phyloP scores from a whole-genome alignment of 225 moss, liverwort and hornwort genomes.

The Bryoerythrophyllum caledonicum region DNA sequence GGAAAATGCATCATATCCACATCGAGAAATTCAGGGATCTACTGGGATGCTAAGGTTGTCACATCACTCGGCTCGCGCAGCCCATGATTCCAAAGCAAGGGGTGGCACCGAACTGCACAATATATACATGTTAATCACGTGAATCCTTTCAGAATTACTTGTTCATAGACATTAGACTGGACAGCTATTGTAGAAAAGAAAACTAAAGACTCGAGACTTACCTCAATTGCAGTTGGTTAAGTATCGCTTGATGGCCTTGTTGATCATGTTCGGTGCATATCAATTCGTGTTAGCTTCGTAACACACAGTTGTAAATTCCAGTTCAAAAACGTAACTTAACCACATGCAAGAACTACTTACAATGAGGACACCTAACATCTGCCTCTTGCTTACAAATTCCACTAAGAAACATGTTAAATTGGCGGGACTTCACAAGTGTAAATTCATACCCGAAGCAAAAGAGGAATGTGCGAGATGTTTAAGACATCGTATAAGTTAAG shows the following conservation, averaged over 20 bases:
- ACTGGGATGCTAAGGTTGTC: slow-evolving; percentile 55
- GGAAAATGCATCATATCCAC: not conserved
- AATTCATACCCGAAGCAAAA: slow-evolving; percentile 61
- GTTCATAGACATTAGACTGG: too few relatives aligned
- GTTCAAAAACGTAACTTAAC: not conserved
- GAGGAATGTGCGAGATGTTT: slow-evolving; percentile 88
- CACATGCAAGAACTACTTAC: not conserved
- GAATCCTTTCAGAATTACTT: not conserved
- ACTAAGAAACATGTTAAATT: not conserved
- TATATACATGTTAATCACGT: not conserved
- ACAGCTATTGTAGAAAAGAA: too few relatives aligned
- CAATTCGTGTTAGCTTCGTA: not conserved
- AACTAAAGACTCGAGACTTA: slow-evolving; percentile 5
- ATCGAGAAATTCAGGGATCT: slow-evolving; percentile 12
- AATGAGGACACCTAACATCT: not conserved
- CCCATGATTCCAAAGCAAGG: slow-evolving; percentile 54
- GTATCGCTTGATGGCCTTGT: slow-evolving; percentile 53
- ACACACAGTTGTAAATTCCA: slow-evolving; percentile 18
- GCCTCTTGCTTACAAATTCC: not conserved
- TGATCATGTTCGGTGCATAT: slow-evolving; percentile 41
- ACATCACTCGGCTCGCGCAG: slow-evolving; percentile 48
- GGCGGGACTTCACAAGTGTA: too few relatives aligned
- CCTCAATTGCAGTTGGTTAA: slow-evolving; percentile 49
- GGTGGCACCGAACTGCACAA: slow-evolving; percentile 51
- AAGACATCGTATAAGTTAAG: slow-evolving; percentile 75